Evolutionary conservation across 1,284 basidiomycete species (phyloP).

Genomic region (Laetiporus sulphureus): DNA sequence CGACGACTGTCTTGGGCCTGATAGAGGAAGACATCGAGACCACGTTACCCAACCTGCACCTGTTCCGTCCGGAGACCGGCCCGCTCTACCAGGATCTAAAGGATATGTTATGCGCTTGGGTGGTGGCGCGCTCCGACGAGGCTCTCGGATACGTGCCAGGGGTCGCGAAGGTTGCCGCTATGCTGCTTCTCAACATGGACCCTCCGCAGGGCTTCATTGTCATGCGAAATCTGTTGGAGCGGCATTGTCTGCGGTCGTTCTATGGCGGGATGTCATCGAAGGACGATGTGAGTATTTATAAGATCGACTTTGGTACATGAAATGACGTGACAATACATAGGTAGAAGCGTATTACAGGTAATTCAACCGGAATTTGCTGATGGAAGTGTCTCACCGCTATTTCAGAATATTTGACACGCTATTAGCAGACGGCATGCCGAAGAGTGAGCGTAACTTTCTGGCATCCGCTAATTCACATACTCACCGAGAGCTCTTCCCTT

Average conservation of each 20-base stretch:
- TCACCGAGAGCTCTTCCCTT: no score
- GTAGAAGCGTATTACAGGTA: constrained; percentile 74
- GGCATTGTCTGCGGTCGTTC: constrained; percentile 83
- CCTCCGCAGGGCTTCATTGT: constrained; percentile 77
- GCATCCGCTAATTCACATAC: no score
- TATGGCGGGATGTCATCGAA: constrained; percentile 64
- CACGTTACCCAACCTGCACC: constrained; percentile 83
- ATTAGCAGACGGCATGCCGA: constrained; percentile 90
- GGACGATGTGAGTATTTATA: constrained; percentile 66
- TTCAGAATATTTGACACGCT: constrained; percentile 87
- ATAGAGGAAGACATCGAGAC: constrained; percentile 78
- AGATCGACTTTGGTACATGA: background rate
- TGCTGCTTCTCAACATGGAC: constrained; percentile 86
- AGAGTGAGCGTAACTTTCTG: constrained; percentile 51
- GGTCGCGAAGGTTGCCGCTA: constrained; percentile 75
- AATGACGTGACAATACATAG: constrained; percentile 29
- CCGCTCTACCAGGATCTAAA: constrained; percentile 85
- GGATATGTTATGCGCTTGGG: constrained; percentile 88
- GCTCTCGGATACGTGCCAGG: constrained; percentile 72
- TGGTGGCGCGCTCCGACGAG: constrained; percentile 85
- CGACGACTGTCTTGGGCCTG: constrained; percentile 55
- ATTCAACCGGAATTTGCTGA: constrained; percentile 13
- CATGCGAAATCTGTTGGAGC: constrained; percentile 84
- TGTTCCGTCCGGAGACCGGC: constrained; percentile 75
- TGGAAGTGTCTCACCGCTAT: background rate